Percentiles rank a stretch among this genome's conserved stretches.
phyloP scores from a whole-genome alignment of 768 basidiomycete genomes.

The Termitomyces bulborhizus region DNA sequence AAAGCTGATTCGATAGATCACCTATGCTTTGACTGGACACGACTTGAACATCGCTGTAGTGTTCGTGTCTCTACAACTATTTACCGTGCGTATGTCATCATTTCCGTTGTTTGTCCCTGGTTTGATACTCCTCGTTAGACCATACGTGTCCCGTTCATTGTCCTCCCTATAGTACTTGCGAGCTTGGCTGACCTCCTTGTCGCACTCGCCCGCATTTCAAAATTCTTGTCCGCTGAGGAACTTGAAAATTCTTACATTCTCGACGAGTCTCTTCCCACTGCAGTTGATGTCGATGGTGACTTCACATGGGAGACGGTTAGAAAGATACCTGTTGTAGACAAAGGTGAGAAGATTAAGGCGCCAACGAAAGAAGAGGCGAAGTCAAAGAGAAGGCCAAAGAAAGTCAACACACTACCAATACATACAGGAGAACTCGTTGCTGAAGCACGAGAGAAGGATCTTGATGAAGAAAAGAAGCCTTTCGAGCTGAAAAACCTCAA shows the following conservation, averaged over 20 bases:
- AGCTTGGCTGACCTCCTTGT: constrained; percentile 43
- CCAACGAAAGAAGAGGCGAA: constrained; percentile 13
- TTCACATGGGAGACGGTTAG: constrained; percentile 45
- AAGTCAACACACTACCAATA: constrained; percentile 16
- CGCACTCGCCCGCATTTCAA: constrained; percentile 40
- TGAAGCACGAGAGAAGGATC: constrained; percentile 15
- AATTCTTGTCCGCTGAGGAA: constrained; percentile 51
- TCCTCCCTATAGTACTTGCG: constrained; percentile 50
- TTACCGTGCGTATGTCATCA: constrained; percentile 35
- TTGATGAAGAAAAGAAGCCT: constrained; percentile 36
- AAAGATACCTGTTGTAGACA: constrained; percentile 12
- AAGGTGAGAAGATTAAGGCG: constrained; percentile 10
- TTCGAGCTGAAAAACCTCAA: constrained; percentile 45
- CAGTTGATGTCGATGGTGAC: constrained; percentile 42
- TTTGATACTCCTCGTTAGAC: constrained; percentile 27
- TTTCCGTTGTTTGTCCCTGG: background rate
- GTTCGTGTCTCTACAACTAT: constrained; percentile 52
- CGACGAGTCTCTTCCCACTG: constrained; percentile 28
- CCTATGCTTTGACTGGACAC: constrained; percentile 54
- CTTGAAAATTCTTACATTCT: constrained; percentile 39
- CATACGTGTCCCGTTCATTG: constrained; percentile 51
- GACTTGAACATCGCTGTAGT: constrained; percentile 46
- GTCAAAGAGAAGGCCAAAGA: constrained; percentile 2
- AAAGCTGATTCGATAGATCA: constrained; percentile 35
- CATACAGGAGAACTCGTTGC: constrained; percentile 8